Evolutionary conservation across 2,329 filamentous ascomycete species (phyloP), one percentile per base, ranked within the genome.

Genomic region (Fusarium nurragi): DNA sequence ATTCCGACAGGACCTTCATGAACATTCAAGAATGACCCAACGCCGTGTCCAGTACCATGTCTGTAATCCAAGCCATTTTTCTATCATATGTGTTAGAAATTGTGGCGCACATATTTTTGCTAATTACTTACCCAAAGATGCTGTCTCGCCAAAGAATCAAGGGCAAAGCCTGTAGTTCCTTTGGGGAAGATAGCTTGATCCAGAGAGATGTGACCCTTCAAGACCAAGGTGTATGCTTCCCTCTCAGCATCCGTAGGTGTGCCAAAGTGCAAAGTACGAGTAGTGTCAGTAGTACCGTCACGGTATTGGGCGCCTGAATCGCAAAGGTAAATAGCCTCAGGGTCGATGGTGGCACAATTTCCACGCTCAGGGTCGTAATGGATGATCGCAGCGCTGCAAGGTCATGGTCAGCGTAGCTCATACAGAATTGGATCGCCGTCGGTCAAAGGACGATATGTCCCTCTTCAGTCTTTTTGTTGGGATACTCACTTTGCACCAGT

Each of bases 1-100:
- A 99, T 96, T 19, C 95, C 95, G 62, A 99, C 97, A 2, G 95
- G 95, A 0, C 95, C 95, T 79, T 99, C 95, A 75, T 99, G 95
- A 1, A 99, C 95, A 69, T 99, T 99, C 72, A 99, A 81, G 78
- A 90, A 99, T 2, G 93, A 97, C 25, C 95, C 95, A 32, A 99
- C 91, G 39, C 95, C 95, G 75, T 99, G 95, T 11, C 95, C 95
- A 6, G 95, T 99, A 54, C 95, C 95, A 75, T 99, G 95, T 34
- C 95, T 88, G 78, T 97, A 99, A 75, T 99, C 95, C 13, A 99
- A 83, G 0, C 95, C 95, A 73, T 94, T 64, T 66, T 72, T 74
- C 77, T 79, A 26, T 46, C 9, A 3, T 11, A 10, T 14, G 8
- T n/a, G 40, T 75, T 54, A 77, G 71, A 37, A 6, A 19, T 19